Percentiles rank a stretch among this genome's conserved stretches.
Evolutionary conservation across 495 filamentous ascomycete species (phyloP).

Genomic region (Penicillium paxilli): DNA sequence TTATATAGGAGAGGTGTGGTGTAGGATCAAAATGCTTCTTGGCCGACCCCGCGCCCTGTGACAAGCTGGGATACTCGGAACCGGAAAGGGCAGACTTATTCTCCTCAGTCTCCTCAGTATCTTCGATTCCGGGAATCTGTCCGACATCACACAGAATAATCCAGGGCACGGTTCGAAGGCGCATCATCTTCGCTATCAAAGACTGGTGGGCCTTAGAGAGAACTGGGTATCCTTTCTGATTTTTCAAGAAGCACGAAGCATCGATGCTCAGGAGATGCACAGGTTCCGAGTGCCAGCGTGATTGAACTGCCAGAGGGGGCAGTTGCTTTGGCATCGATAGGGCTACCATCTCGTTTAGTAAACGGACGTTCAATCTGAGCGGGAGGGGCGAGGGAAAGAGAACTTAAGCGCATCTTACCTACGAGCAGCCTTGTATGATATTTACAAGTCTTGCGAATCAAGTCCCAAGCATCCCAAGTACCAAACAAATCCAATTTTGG

Average conservation of each 20-base stretch:
- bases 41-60: slow-evolving; percentile 54
- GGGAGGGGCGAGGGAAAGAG: not conserved
- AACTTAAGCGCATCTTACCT: slow-evolving; percentile 60
- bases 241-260: slow-evolving; percentile 68
- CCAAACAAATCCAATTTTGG: slow-evolving; percentile 63
- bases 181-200: slow-evolving; percentile 80
- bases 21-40: slow-evolving; percentile 57
- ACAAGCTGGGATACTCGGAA: slow-evolving; percentile 64
- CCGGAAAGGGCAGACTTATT: slow-evolving; percentile 38
- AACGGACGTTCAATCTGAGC: too few relatives aligned
- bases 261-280: slow-evolving; percentile 75
- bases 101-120: slow-evolving; percentile 31
- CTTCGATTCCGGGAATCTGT: slow-evolving; percentile 56
- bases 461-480: slow-evolving; percentile 92
- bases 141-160: slow-evolving; percentile 78
- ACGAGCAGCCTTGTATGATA: slow-evolving; percentile 80
- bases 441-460: slow-evolving; percentile 80
- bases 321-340: slow-evolving; percentile 76
- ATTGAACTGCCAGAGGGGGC: slow-evolving; percentile 70
- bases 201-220: slow-evolving; percentile 79
- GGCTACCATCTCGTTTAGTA: slow-evolving; percentile 46
- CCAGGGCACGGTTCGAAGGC: slow-evolving; percentile 76
- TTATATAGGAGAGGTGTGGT: slow-evolving; percentile 76
- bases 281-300: slow-evolving; percentile 93
- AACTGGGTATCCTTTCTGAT: slow-evolving; percentile 77